Base-by-base conservation (phyloP, 305 asterid genomes). In the Fraxinus nigra region DNA sequence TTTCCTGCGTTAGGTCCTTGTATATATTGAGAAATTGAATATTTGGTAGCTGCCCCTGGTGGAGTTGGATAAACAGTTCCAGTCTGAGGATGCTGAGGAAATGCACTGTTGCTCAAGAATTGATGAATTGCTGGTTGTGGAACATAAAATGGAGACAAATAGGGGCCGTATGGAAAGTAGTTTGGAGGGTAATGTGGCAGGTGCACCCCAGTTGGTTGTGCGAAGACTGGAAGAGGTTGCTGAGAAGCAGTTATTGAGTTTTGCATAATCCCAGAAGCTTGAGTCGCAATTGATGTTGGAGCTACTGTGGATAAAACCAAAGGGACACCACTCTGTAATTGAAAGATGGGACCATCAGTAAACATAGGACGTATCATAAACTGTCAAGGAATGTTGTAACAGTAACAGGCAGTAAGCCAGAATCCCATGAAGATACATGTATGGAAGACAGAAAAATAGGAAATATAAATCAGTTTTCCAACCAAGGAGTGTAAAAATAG, bases 31-130 rank as follows among this genome's bases (percentile, higher is more conserved):
- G 97, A 85, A 75, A 90, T 91, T 40, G 98, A 83, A 91, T 90
- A 94, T 88, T 94, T 94, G 84, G 90, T 88, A 87, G 92, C 84
- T 56, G 93, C 85, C 75, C 91, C 97, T 83, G 95, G 89, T 79
- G 93, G 91, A 82, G 92, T 75, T 82, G 91, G 97, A 89, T 93
- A 94, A 74, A 91, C 77, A 81, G 85, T 87, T 72, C 90, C 97
- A 82, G 93, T 82, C 87, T 89, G 97, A 82, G 98, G 95, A 84
- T 92, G 98, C 92, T 92, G 99, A 51, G 97, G 94, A 87, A 90
- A 95, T 30, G 90, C 90, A 35, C 98, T 94, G 79, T 87, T 94
- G 91, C 92, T 86, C 79, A 92, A 81, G 85, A 89, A 92, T 82
- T 91, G 99, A 89, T 92, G 99, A 82, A 95, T 87, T 69, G 95